Evolutionary conservation across 73 alveolate species (phyloP).

Genomic region (Effrenium voratum): DNA sequence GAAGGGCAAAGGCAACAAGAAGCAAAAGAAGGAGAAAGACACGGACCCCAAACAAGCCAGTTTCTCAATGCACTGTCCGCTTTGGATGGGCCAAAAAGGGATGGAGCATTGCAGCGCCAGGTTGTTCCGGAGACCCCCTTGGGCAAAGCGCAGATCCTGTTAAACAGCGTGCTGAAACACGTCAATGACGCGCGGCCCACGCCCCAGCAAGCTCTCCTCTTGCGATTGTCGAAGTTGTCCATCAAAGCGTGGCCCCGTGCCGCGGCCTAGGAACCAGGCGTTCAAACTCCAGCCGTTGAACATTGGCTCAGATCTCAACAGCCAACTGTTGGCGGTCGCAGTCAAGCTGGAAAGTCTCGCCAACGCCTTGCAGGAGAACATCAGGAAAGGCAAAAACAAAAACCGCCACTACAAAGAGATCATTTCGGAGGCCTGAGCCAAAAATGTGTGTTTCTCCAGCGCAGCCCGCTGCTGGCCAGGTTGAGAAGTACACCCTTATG

Average conservation of each 20-base stretch:
- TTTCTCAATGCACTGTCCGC: neutral
- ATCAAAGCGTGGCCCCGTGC: neutral
- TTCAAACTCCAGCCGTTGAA: neutral
- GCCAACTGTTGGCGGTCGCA: neutral
- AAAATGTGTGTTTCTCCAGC: neutral
- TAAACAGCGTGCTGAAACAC: conserved; percentile 4
- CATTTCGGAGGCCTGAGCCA: neutral
- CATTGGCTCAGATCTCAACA: neutral
- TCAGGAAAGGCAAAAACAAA: neutral
- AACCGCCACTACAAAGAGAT: neutral
- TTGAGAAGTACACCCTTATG: neutral
- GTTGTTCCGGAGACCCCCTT: neutral
- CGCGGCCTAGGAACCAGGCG: neutral
- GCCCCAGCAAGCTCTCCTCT: neutral
- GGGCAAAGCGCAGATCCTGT: neutral
- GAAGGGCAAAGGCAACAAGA: neutral
- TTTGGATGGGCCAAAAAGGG: neutral
- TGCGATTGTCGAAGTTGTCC: neutral
- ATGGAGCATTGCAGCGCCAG: neutral
- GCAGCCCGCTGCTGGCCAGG: neutral
- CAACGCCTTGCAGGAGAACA: neutral
- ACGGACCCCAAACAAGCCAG: neutral
- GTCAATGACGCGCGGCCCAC: conserved; percentile 6
- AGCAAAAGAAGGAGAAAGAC: neutral
- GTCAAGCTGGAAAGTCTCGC: neutral